phyloP scores from a whole-genome alignment of 2,329 filamentous ascomycete species.

The Calonectria multiphialidica region DNA sequence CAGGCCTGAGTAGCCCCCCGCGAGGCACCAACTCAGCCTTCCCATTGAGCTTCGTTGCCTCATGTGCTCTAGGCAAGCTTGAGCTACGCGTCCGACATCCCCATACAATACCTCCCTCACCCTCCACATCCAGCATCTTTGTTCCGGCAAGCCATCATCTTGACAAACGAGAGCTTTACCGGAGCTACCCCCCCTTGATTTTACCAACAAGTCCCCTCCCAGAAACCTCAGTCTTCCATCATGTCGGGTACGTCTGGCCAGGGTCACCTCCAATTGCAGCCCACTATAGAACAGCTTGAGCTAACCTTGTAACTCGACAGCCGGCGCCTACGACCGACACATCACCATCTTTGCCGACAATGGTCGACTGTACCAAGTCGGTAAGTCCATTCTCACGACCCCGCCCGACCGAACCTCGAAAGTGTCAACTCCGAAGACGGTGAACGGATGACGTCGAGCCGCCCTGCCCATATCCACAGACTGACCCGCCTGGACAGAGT shows the following conservation, averaged over 20 bases:
- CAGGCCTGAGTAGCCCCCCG: slow-evolving; percentile 41
- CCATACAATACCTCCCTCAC: slow-evolving; percentile 41
- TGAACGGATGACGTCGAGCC: slow-evolving; percentile 25
- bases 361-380: slow-evolving; percentile 98
- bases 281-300: slow-evolving; percentile 28
- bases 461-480: slow-evolving; percentile 3
- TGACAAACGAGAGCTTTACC: slow-evolving; percentile 23
- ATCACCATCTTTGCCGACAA: slow-evolving; percentile 99
- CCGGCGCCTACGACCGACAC: slow-evolving; percentile 94
- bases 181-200: slow-evolving; percentile 28
- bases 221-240: slow-evolving; percentile 49
- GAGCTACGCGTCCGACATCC: slow-evolving; percentile 56
- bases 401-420: slow-evolving; percentile 20
- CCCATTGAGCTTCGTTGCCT: slow-evolving; percentile 47
- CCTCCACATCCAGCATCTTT: slow-evolving; percentile 32
- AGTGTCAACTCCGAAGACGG: slow-evolving; percentile 28
- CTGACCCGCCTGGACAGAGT: slow-evolving; percentile 73
- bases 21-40: slow-evolving; percentile 51
- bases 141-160: slow-evolving; percentile 17
- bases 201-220: slow-evolving; percentile 4
- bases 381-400: slow-evolving; percentile 65
- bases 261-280: slow-evolving; percentile 25
- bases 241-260: slow-evolving; percentile 63
- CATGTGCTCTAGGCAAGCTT: slow-evolving; percentile 60
- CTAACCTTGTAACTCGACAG: slow-evolving; percentile 46